These are phyloP conservation scores for Clavispora vitiphila DNA, from an alignment of 805 yeast species.

Conservation along the genomic window DNA sequence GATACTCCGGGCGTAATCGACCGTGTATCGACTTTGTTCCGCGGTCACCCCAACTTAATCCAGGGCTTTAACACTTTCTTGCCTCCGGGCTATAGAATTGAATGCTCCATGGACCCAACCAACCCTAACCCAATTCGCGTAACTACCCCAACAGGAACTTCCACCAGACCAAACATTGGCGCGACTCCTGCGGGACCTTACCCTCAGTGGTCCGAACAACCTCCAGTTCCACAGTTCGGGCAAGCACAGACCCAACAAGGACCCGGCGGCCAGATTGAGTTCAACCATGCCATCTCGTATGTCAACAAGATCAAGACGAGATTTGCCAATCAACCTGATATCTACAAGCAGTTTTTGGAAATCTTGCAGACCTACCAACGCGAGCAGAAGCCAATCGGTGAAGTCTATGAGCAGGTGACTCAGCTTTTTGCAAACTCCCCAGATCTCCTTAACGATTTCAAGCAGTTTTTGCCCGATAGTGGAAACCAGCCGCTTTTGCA, in stretches of 20 bases:
- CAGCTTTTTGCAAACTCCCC: slow-evolving; percentile 88
- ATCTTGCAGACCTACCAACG: slow-evolving; percentile 94
- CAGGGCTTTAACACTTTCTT: slow-evolving; percentile 97
- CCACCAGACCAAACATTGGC: slow-evolving; percentile 51
- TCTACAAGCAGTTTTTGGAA: slow-evolving; percentile 90
- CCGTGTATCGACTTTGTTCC: slow-evolving; percentile 82
- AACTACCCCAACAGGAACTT: slow-evolving; percentile 91
- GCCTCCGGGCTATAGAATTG: slow-evolving; percentile 94
- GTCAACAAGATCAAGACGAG: slow-evolving; percentile 95
- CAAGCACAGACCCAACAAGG: slow-evolving; percentile 15
- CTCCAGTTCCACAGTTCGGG: not conserved
- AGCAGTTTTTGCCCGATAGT: slow-evolving; percentile 89
- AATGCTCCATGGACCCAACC: slow-evolving; percentile 81
- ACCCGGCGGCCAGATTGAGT: slow-evolving; percentile 73
- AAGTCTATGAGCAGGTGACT: slow-evolving; percentile 92
- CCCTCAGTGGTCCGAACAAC: not conserved
- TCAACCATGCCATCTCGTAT: slow-evolving; percentile 93
- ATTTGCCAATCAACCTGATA: slow-evolving; percentile 90
- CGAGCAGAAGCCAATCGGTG: slow-evolving; percentile 91
- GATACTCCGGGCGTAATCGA: slow-evolving; percentile 99
- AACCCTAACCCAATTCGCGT: slow-evolving; percentile 92
- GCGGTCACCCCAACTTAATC: slow-evolving; percentile 89
- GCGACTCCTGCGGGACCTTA: slow-evolving; percentile 5
- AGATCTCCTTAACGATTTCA: slow-evolving; percentile 89
- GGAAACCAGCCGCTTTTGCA: slow-evolving; percentile 33